These are phyloP conservation scores for Helicostylum pulchrum DNA, from an alignment of 192 early-diverging fungal genomes.

Conservation along the genomic window DNA sequence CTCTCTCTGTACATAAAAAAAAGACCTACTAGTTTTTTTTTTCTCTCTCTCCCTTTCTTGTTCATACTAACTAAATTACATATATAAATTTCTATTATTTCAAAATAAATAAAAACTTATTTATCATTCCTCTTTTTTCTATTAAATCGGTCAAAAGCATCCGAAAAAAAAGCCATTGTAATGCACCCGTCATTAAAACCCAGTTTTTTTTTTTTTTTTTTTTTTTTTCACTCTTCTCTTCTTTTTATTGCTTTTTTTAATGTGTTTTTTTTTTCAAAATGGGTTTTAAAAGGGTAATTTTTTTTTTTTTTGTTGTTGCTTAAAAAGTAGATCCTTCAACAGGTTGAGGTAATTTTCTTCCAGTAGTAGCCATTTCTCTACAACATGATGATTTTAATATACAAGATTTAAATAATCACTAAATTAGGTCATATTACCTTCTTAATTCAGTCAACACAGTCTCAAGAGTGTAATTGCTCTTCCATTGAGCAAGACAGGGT, in stretches of 20 bases:
- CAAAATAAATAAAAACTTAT: no score
- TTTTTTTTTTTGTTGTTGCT: not conserved
- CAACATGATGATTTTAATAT: no score
- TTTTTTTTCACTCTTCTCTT: not conserved
- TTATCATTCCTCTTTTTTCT: not conserved
- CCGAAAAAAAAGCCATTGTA: not conserved
- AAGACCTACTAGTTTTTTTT: no score
- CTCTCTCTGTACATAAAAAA: not conserved
- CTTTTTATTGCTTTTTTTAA: not conserved
- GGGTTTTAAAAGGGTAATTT: not conserved
- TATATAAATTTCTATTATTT: no score
- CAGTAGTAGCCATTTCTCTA: constrained; percentile 86
- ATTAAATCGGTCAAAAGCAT: not conserved
- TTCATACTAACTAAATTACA: no score
- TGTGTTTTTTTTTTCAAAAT: not conserved
- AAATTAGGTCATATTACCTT: constrained; percentile 45
- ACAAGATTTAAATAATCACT: no score
- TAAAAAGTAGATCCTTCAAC: constrained; percentile 72
- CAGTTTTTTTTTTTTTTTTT: not conserved
- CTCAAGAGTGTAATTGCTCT: constrained; percentile 71
- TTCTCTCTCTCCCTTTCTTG: no score
- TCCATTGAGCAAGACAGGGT: constrained; percentile 82
- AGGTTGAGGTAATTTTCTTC: constrained; percentile 85
- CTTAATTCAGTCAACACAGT: constrained; percentile 80
- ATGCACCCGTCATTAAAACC: not conserved